Evolutionary conservation across 768 basidiomycete species (phyloP).

Genomic region (Lactifluus pinguis): DNA sequence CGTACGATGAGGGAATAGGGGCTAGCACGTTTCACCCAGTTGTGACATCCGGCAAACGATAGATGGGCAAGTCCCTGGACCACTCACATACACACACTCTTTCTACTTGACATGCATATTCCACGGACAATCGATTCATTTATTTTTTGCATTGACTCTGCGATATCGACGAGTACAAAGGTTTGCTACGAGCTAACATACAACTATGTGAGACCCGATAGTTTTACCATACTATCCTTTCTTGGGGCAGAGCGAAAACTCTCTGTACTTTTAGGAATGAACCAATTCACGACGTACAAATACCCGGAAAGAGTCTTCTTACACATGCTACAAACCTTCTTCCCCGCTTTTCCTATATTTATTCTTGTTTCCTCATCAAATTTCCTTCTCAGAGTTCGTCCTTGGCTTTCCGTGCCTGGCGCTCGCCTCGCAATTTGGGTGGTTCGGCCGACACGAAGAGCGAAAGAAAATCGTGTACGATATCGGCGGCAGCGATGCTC

Average conservation of each 20-base stretch:
- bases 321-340: background rate
- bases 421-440: constrained; percentile 24
- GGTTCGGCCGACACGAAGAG: constrained; percentile 43
- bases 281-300: background rate
- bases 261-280: constrained; percentile 1
- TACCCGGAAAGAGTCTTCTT: background rate
- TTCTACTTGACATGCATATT: background rate
- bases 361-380: background rate
- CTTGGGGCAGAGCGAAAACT: background rate
- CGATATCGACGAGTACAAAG: background rate
- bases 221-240: background rate
- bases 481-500: constrained; percentile 56
- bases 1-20: constrained; percentile 46
- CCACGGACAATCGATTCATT: background rate
- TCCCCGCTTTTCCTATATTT: background rate
- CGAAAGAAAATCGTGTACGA: constrained; percentile 61
- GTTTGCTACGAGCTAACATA: background rate
- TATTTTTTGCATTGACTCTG: background rate
- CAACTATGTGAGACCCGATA: background rate
- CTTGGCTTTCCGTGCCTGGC: constrained; percentile 9
- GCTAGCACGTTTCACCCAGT: background rate
- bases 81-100: background rate
- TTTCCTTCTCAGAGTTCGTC: constrained; percentile 24
- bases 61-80: background rate
- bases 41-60: constrained; percentile 2